These are phyloP conservation scores for Paramecium octaurelia DNA, from an alignment of 73 alveolate genomes.

Conservation along the genomic window DNA sequence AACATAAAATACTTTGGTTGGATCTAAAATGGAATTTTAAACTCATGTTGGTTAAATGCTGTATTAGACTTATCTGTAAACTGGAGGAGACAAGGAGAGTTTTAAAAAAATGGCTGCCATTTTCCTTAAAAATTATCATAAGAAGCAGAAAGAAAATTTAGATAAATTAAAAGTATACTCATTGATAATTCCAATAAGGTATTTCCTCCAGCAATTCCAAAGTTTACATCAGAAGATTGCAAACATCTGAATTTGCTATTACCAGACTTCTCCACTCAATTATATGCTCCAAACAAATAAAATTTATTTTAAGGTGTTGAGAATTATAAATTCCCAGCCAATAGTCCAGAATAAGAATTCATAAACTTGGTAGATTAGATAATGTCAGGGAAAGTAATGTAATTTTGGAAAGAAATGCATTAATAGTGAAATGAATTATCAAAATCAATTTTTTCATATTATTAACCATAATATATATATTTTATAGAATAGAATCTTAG, in stretches of 20 bases:
- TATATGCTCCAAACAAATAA: constrained; percentile 50
- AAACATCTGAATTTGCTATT: constrained; percentile 11
- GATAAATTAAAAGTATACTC: constrained; percentile 23
- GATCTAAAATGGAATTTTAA: constrained; percentile 46
- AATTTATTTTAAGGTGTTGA: constrained; percentile 42
- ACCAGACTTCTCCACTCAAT: constrained; percentile 30
- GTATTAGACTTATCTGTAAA: constrained; percentile 1
- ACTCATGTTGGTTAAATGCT: constrained; percentile 51
- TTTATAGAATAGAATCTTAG: background rate
- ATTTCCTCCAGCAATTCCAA: constrained; percentile 40
- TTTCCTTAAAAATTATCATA: constrained; percentile 39
- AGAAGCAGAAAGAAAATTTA: constrained; percentile 36
- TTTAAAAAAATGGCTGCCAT: constrained; percentile 52
- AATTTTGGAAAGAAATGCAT: constrained; percentile 55
- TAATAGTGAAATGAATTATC: background rate
- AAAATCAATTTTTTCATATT: no score
- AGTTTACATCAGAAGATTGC: constrained; percentile 50
- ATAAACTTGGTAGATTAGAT: constrained; percentile 35
- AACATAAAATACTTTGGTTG: background rate
- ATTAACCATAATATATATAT: no score
- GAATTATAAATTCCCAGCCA: constrained; percentile 39
- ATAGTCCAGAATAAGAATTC: constrained; percentile 50
- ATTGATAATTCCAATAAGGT: background rate
- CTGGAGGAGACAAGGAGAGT: constrained; percentile 46
- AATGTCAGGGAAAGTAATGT: constrained; percentile 42